Percentiles rank a stretch among this genome's conserved stretches.
phyloP scores from a whole-genome alignment of 2,329 filamentous ascomycete species.

The Hirsutella minnesotensis region DNA sequence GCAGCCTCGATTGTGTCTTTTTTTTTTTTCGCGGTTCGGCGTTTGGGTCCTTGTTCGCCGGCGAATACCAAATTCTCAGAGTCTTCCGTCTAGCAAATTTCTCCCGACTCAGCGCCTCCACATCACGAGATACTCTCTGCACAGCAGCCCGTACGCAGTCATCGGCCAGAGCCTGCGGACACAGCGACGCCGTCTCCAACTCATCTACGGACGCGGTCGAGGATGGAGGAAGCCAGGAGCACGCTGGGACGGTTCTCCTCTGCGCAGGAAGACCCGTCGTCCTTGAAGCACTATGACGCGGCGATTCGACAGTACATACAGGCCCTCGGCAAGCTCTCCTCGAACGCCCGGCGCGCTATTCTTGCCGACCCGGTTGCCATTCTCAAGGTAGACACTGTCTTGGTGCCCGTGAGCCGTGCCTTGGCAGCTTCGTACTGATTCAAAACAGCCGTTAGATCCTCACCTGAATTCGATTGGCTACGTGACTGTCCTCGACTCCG shows the following conservation, averaged over 20 bases:
- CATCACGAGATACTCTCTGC: too few species aligned
- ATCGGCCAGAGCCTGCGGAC: too few species aligned
- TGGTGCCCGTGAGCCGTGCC: not conserved
- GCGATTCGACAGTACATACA: slow-evolving; percentile 24
- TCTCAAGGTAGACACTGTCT: slow-evolving; percentile 22
- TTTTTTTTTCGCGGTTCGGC: not conserved
- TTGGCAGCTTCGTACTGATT: slow-evolving; percentile 1
- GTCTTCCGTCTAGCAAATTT: not conserved
- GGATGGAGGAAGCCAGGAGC: slow-evolving; percentile 17
- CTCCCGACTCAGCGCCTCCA: not conserved
- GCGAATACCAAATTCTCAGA: not conserved
- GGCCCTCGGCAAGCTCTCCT: slow-evolving; percentile 24
- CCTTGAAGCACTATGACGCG: slow-evolving; percentile 25
- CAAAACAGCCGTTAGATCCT: slow-evolving; percentile 31
- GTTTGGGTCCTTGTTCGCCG: not conserved
- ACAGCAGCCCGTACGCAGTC: too few species aligned
- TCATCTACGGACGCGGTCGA: slow-evolving; percentile 3
- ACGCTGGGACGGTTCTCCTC: slow-evolving; percentile 31
- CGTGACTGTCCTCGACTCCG: slow-evolving; percentile 32
- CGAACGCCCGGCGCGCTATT: slow-evolving; percentile 20
- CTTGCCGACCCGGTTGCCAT: slow-evolving; percentile 22
- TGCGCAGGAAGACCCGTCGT: slow-evolving; percentile 12
- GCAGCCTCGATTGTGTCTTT: not conserved
- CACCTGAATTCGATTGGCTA: slow-evolving; percentile 38
- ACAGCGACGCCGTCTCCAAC: not conserved